These are phyloP conservation scores for Haplosporangium sp. DNA, from an alignment of 371 early-diverging fungal species.

Conservation along the genomic window DNA sequence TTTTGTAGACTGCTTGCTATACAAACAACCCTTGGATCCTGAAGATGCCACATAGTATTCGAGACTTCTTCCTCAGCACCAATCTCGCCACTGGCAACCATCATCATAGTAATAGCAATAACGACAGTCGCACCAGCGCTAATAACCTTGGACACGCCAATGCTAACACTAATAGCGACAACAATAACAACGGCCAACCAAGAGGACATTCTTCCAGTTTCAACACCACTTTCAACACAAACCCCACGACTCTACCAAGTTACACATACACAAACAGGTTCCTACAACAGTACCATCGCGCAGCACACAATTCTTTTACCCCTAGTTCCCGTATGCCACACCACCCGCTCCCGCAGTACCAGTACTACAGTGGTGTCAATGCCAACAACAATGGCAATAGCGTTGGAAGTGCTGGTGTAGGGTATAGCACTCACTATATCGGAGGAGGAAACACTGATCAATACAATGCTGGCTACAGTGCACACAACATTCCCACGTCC, in stretches of 20 bases:
- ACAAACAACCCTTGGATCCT: not conserved
- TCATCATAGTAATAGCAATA: slow-evolving; percentile 1
- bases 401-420: slow-evolving; percentile 3
- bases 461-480: slow-evolving; percentile 29
- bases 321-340: slow-evolving; percentile 16
- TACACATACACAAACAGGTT: slow-evolving; percentile 15
- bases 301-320: not conserved
- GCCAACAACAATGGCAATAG: not conserved
- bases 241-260: slow-evolving; percentile 8
- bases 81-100: slow-evolving; percentile 6
- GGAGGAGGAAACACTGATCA: slow-evolving; percentile 36
- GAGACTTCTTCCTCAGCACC: slow-evolving; percentile 16
- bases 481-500: not conserved
- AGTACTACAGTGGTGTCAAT: slow-evolving; percentile 10
- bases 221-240: slow-evolving; percentile 25
- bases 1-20: not conserved
- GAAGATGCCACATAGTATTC: slow-evolving; percentile 38
- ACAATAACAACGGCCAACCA: slow-evolving; percentile 11
- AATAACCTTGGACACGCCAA: too few relatives aligned
- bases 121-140: not conserved
- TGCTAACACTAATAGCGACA: slow-evolving; percentile 4
- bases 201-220: slow-evolving; percentile 13
- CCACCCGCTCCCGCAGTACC: slow-evolving; percentile 25
- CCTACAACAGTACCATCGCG: not conserved
- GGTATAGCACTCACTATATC: slow-evolving; percentile 25